These are phyloP conservation scores for Astrothelium subdiscretum DNA, from an alignment of 495 filamentous ascomycete genomes.

Conservation along the genomic window DNA sequence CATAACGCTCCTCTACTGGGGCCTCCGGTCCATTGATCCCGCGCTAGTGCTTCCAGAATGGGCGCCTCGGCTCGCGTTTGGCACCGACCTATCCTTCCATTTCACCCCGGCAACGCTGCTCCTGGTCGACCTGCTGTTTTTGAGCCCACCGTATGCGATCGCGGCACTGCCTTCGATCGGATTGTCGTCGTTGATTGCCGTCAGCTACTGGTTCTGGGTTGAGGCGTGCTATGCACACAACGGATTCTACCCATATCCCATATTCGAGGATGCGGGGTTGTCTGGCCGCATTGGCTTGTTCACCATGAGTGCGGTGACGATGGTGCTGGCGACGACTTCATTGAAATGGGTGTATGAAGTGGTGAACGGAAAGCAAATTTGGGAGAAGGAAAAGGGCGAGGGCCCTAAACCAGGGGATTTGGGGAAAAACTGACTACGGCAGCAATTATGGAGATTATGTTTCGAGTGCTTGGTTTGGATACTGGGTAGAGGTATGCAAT, in stretches of 20 bases:
- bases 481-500: no score
- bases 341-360: conserved; percentile 57
- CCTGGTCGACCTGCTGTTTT: conserved; percentile 55
- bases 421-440: conserved; percentile 1
- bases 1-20: conserved; percentile 80
- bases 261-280: conserved; percentile 54
- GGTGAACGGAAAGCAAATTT: conserved; percentile 49
- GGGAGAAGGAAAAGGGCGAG: conserved; percentile 2
- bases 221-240: conserved; percentile 67
- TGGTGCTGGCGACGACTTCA: conserved; percentile 55
- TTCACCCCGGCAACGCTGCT: conserved; percentile 63
- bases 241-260: conserved; percentile 83
- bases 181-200: conserved; percentile 52
- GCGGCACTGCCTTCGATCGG: conserved; percentile 46
- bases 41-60: conserved; percentile 43
- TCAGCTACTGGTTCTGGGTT: conserved; percentile 81
- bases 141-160: conserved; percentile 75
- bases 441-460: no score
- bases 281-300: conserved; percentile 58
- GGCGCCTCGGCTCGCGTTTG: conserved; percentile 17
- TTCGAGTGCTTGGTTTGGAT: no score
- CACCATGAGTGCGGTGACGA: conserved; percentile 51
- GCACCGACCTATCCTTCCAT: conserved; percentile 66
- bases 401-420: conserved; percentile 2
- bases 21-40: conserved; percentile 55